Evolutionary conservation across 2,329 filamentous ascomycete genomes (phyloP).

Genomic region (Aspergillus ibericus): DNA sequence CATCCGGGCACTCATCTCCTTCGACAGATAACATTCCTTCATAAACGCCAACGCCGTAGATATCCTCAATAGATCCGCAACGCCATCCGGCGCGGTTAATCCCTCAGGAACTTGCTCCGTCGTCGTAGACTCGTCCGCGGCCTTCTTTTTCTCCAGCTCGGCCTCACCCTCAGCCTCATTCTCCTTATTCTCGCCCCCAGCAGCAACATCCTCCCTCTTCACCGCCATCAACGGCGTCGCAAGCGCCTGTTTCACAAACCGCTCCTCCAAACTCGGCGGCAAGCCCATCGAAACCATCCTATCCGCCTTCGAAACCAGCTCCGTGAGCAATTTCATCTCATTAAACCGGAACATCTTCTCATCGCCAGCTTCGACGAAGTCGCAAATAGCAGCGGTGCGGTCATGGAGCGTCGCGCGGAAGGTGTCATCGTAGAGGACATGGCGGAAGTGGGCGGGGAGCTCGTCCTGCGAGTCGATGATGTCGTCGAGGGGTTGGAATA

Average conservation of each 20-base stretch:
- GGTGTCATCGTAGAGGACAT: constrained; percentile 39
- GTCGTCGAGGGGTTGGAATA: constrained; percentile 52
- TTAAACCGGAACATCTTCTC: constrained; percentile 83
- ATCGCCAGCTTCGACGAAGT: constrained; percentile 77
- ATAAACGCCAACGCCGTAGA: constrained; percentile 53
- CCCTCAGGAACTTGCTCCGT: constrained; percentile 22
- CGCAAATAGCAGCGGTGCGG: constrained; percentile 71
- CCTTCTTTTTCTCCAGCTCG: constrained; percentile 30
- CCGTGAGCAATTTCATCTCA: constrained; percentile 65
- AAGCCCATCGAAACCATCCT: constrained; percentile 65
- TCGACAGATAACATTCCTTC: constrained; percentile 50
- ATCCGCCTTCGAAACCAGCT: constrained; percentile 70
- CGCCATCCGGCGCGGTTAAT: constrained; percentile 31
- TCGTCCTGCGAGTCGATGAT: constrained; percentile 49
- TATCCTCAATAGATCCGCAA: constrained; percentile 48
- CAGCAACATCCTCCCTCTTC: constrained; percentile 54
- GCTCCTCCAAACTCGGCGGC: constrained; percentile 80
- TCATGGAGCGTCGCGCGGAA: constrained; percentile 56
- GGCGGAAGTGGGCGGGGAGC: constrained; percentile 42
- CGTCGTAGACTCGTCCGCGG: constrained; percentile 34
- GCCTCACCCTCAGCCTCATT: constrained; percentile 26
- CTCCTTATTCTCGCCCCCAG: constrained; percentile 23
- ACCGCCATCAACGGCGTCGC: constrained; percentile 73
- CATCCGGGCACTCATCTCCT: constrained; percentile 38
- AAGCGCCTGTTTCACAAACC: constrained; percentile 73